Evolutionary conservation across 139 green algal genomes (phyloP), one percentile per base, ranked within the genome.

Genomic region (Chlorella sp.): DNA sequence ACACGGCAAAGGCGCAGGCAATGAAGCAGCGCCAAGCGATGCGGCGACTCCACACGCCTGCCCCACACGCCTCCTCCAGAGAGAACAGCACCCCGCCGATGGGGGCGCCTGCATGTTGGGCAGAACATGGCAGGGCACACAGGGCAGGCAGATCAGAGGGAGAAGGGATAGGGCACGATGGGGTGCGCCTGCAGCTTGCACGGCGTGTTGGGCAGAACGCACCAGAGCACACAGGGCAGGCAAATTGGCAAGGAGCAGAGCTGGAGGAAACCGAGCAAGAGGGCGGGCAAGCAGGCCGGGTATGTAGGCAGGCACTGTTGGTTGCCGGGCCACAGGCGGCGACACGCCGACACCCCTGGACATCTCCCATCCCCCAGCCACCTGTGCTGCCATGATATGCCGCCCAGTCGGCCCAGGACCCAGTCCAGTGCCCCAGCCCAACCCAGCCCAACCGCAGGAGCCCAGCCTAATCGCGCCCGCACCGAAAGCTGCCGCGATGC

Each of bases 41-140:
- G 64, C 68, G 97, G 34, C 95, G 94, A 36, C 83, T 94, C 96
- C 95, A 97, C 83, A 94, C 95, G 15, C 91, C 48, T 9, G 48
- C 48, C 48, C 48, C 94, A 87, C 90, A 94, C 3, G 95, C 96
- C 86, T 99, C 97, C 93, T 99, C 97, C 92, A 98, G 96, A 39
- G 91, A 91, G 86, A 98, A 99, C 73, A 99, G 92, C 83, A 99
- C 97, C 12, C 97, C 97, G 18, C 97, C 97, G 48, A 99, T 97
- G 75, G 97, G 97, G 0, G 97, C 96, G 30, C 83, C 83, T 86
- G 81, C 57, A 57, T 57, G 48, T 57, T 5, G 48, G 15, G 34
- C 34, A 53, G 34, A 16, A 36, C 3, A 16, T n/a, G 42, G 73
- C 60, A 68, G 48, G 48, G 48, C 48, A n/a, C n/a, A n/a, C 64